These are phyloP conservation scores for Domatiomyces globalis DNA, from an alignment of 2,329 filamentous ascomycete genomes.

Conservation along the genomic window DNA sequence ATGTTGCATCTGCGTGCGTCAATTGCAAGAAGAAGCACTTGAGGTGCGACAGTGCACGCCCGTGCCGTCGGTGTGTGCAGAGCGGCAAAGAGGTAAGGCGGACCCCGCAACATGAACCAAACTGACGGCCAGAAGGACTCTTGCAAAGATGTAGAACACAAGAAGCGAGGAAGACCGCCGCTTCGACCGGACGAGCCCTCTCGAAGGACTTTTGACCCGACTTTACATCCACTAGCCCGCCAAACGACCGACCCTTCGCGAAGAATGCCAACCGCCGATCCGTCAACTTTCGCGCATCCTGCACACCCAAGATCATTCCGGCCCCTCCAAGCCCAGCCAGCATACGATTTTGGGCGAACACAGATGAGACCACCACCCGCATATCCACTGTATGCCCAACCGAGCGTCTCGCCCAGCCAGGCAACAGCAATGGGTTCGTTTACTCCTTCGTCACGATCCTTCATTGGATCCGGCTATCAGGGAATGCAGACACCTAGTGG, in stretches of 20 bases:
- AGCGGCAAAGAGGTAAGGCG: conserved; percentile 32
- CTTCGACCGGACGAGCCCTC: conserved; percentile 28
- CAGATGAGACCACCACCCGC: conserved; percentile 3
- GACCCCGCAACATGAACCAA: neutral
- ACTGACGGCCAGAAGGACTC: conserved; percentile 21
- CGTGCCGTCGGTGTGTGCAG: conserved; percentile 33
- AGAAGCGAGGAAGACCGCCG: conserved; percentile 32
- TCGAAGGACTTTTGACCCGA: neutral
- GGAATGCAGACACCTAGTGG: conserved; percentile 1
- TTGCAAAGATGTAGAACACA: conserved; percentile 34
- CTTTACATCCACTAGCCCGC: neutral
- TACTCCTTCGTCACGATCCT: conserved; percentile 4
- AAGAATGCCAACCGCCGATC: conserved; percentile 4
- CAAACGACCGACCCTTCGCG: conserved; percentile 4
- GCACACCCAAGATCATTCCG: conserved; percentile 3
- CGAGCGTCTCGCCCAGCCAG: conserved; percentile 12
- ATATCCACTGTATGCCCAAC: conserved; percentile 9
- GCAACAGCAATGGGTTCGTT: conserved; percentile 12
- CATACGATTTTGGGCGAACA: conserved; percentile 3
- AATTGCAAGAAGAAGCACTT: conserved; percentile 37
- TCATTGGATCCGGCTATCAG: neutral
- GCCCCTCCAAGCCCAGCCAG: conserved; percentile 7
- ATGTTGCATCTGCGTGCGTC: conserved; percentile 35
- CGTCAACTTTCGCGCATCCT: conserved; percentile 4
- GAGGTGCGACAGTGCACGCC: conserved; percentile 32